Evolutionary conservation across 2,329 filamentous ascomycete genomes (phyloP).

Genomic region (Clonostachys chloroleuca): DNA sequence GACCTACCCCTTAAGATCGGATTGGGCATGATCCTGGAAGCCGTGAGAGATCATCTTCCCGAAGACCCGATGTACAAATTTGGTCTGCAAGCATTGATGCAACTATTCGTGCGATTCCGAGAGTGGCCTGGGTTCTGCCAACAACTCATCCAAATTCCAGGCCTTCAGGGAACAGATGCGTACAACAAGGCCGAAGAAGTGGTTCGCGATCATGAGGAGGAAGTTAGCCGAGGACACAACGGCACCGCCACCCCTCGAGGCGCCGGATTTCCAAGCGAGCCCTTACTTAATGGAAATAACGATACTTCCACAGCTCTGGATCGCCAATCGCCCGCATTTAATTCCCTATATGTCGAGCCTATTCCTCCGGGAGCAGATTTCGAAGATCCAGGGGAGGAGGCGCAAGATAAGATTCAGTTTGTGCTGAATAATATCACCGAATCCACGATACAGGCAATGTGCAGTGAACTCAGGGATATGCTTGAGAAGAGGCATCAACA

Average conservation of each 20-base stretch:
- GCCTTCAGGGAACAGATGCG: conserved; percentile 79
- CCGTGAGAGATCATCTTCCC: conserved; percentile 77
- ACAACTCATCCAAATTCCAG: conserved; percentile 76
- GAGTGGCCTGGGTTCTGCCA: conserved; percentile 97
- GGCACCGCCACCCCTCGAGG: conserved; percentile 33
- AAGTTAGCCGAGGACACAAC: conserved; percentile 51
- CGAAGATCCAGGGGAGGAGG: conserved; percentile 78
- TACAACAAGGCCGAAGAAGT: conserved; percentile 80
- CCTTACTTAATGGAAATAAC: conserved; percentile 64
- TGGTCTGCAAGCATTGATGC: conserved; percentile 88
- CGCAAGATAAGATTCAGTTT: conserved; percentile 92
- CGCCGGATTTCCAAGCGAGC: conserved; percentile 34
- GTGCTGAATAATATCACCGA: conserved; percentile 95
- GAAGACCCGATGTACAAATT: conserved; percentile 98
- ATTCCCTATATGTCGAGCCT: conserved; percentile 72
- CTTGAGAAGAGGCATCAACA: conserved; percentile 80
- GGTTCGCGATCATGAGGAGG: conserved; percentile 63
- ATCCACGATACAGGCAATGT: conserved; percentile 79
- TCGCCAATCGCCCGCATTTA: conserved; percentile 66
- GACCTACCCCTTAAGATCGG: conserved; percentile 88
- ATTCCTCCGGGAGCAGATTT: conserved; percentile 59
- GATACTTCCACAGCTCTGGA: conserved; percentile 60
- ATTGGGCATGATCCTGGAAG: conserved; percentile 96
- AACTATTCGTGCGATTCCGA: conserved; percentile 74
- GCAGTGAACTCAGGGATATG: conserved; percentile 73